Evolutionary conservation across 169 alveolate genomes (phyloP), one percentile per base, ranked within the genome.

Genomic region (Babesia bigemina): DNA sequence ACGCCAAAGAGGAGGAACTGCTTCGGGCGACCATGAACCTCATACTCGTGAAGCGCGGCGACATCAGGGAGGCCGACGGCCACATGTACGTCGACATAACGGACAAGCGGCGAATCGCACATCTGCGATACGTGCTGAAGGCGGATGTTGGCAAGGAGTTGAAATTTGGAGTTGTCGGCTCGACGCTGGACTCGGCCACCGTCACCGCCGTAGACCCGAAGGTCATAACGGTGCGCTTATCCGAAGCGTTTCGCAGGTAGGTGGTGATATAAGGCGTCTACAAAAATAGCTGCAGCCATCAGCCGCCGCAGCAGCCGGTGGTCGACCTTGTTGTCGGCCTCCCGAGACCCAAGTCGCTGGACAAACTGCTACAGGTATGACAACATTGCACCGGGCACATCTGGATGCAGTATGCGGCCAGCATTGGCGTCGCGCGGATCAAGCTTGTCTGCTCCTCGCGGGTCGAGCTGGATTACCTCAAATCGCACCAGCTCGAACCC

Each of bases 281-380:
- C 6, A 26, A 11, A 45, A 24, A 48, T 10, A 4, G 19, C 61
- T 55, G 44, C n/a, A 52, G 61, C 55, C 83, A 42, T 61, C 53
- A 0, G n/a, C 65, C 36, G 45, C 70, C 60, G 63, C 44, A 21
- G 50, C 67, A 17, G 55, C 93, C 92, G 11, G 57, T 86, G 12
- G 69, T 88, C 26, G 93, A 88, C 76, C 63, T 88, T 44, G 81
- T 86, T 14, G 69, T 88, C 62, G 93, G 91, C n/a, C 83, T 88
- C 14, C 93, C 93, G 17, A 74, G 93, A 28, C 93, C 93, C 17
- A 86, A 88, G 61, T 63, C 92, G 12, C 78, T 88, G 60, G 93
- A 88, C 53, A 88, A 88, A 63, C 59, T 75, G 19, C 47, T 83
- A 39, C 85, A 83, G 86, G 90, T 83, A 52, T 0, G 39, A 7